Percentiles rank a stretch among this genome's conserved stretches.
These are phyloP conservation scores for Trichophaea hybrida DNA, from an alignment of 2,329 filamentous ascomycete genomes.

Conservation along the genomic window DNA sequence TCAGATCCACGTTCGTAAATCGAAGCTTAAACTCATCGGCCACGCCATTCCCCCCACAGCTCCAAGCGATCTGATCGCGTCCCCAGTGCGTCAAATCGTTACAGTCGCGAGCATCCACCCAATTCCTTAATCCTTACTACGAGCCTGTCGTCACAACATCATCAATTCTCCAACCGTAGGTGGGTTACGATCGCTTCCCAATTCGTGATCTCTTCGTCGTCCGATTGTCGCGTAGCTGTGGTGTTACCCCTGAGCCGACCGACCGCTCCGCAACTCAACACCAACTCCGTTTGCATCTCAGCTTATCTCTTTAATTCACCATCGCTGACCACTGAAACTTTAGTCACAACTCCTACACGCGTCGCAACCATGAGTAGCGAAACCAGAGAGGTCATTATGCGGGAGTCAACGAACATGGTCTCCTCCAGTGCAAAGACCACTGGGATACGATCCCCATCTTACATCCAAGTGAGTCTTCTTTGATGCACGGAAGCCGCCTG, in stretches of 20 bases:
- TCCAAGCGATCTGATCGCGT: constrained; percentile 2
- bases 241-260: not conserved
- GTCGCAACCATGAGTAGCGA: constrained; percentile 4
- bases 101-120: not conserved
- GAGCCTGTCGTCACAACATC: not conserved
- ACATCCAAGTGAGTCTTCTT: constrained; percentile 3
- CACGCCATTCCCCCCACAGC: not conserved
- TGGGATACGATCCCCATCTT: constrained; percentile 1
- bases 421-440: not conserved
- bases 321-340: too few species aligned
- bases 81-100: not conserved
- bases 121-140: not conserved
- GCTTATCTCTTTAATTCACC: too few species aligned
- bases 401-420: constrained; percentile 7
- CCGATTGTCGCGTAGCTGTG: not conserved
- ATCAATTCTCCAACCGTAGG: not conserved
- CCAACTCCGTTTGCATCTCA: not conserved
- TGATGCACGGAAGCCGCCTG: not conserved
- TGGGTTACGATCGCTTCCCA: not conserved
- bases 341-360: not conserved
- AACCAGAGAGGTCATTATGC: constrained; percentile 3
- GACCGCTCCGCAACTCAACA: not conserved
- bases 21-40: not conserved
- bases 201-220: not conserved
- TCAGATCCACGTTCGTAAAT: not conserved